Conservation (phyloP, 768 basidiomycete genomes). For the Gloeostereum incarnatum region DNA sequence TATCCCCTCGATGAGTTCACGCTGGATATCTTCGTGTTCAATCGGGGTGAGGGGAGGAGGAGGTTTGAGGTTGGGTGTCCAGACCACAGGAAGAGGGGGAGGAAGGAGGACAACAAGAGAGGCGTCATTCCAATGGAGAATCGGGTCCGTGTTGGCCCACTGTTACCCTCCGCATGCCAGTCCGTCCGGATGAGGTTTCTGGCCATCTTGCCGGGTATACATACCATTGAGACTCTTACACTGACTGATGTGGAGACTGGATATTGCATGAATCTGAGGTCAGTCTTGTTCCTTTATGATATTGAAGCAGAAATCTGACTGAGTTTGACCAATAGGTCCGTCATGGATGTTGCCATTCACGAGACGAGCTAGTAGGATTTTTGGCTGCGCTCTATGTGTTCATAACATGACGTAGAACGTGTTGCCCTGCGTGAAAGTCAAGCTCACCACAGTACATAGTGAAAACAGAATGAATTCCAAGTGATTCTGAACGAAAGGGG, state of each 20-base stretch:
- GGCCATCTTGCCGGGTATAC: constrained; percentile 72
- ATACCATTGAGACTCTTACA: constrained; percentile 61
- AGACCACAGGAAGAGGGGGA: constrained; percentile 37
- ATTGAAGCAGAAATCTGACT: constrained; percentile 3
- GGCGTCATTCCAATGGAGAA: constrained; percentile 74
- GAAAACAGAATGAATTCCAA: no score
- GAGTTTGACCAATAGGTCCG: constrained; percentile 37
- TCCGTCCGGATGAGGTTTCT: constrained; percentile 83
- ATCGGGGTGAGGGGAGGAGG: constrained; percentile 67
- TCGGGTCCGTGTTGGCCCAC: constrained; percentile 74
- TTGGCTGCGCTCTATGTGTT: no score
- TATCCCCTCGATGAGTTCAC: constrained; percentile 70
- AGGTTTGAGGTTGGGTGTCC: constrained; percentile 72
- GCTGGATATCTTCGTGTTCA: constrained; percentile 83
- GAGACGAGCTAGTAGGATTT: constrained; percentile 26
- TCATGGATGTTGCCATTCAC: constrained; percentile 69
- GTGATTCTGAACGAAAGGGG: no score
- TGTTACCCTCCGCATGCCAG: constrained; percentile 76
- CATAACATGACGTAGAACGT: no score
- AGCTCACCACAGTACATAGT: no score
- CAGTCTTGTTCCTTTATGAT: constrained; percentile 10
- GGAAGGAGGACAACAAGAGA: constrained; percentile 19
- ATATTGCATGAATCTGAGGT: constrained; percentile 69
- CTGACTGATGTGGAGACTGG: constrained; percentile 71
- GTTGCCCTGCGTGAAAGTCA: no score